Base-by-base conservation (phyloP, 1,139 yeast species). In the Blastobotrys buckinghamii region DNA sequence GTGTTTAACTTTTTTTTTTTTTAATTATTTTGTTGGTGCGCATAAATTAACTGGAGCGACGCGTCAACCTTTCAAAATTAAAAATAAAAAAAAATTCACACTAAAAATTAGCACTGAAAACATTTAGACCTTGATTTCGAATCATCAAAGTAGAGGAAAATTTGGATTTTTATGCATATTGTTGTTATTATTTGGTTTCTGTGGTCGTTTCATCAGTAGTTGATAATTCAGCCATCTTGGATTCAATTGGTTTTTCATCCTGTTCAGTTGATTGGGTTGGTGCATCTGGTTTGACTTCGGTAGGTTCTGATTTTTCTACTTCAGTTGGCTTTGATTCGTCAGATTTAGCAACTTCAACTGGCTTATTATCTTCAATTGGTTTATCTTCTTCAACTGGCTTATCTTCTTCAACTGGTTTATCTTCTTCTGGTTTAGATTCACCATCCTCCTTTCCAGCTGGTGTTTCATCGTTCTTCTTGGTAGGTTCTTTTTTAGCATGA, bases 241-340 rank as follows among this genome's bases (percentile, higher is more conserved):
- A 6, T 30, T 40, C 44, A 32, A 20, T n/a, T n/a, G n/a, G n/a
- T n/a, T n/a, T n/a, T n/a, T n/a, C n/a, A n/a, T n/a, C 35, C 35
- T 33, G 29, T 26, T 37, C 50, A 36, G 44, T 40, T 7, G 33
- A 22, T 9, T 10, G 22, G 12, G 22, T 39, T 6, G 29, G 38
- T 29, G 4, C 32, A 29, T 4, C 12, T 6, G 40, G 9, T 37
- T 36, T 22, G 8, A 8, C 24, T 17, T 37, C 26, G 12, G 26
- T n/a, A 6, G 40, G 17, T 20, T 32, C 40, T 30, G 24, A 34
- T 30, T 36, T 24, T 22, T 38, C 50, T 16, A 4, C 19, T 47
- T 47, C 45, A 15, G 32, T 15, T 37, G 40, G 38, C 13, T 34
- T 34, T 9, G 20, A 9, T 34, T 34, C 38, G 4, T 34, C 24